A percentile compares a stretch with the other conserved stretches of the same genome.
Conservation (phyloP, 2,329 filamentous ascomycete genomes). For the Curvularia verruculosa region DNA sequence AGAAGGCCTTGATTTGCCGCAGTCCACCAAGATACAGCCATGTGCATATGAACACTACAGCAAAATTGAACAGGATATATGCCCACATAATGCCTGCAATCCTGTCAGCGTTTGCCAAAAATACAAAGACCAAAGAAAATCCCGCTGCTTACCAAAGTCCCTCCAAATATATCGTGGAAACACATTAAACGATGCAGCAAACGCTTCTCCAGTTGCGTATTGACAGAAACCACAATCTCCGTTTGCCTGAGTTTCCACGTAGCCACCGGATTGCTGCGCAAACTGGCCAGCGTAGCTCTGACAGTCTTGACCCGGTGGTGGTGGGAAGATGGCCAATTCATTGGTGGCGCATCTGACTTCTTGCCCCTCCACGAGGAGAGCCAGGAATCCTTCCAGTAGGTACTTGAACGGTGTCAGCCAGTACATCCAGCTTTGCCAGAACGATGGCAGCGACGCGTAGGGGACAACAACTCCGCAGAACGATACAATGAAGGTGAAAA, state of each 20-base stretch:
- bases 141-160: slow-evolving; percentile 65
- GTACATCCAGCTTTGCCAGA: slow-evolving; percentile 64
- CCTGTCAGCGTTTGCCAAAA: slow-evolving; percentile 11
- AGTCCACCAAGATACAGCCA: slow-evolving; percentile 60
- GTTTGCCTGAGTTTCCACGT: slow-evolving; percentile 61
- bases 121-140: background rate
- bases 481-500: slow-evolving; percentile 71
- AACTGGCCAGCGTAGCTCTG: slow-evolving; percentile 63
- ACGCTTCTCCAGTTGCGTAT: slow-evolving; percentile 66
- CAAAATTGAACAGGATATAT: slow-evolving; percentile 70
- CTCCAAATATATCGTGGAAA: slow-evolving; percentile 68
- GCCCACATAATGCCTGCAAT: slow-evolving; percentile 47
- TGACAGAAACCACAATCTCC: slow-evolving; percentile 70
- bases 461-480: slow-evolving; percentile 80
- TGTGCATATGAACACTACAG: slow-evolving; percentile 58
- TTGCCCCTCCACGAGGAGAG: slow-evolving; percentile 60
- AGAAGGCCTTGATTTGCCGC: slow-evolving; percentile 43
- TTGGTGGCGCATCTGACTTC: slow-evolving; percentile 61
- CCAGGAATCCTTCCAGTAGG: slow-evolving; percentile 67
- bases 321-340: slow-evolving; percentile 66
- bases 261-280: slow-evolving; percentile 63
- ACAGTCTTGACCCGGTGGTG: slow-evolving; percentile 66
- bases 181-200: slow-evolving; percentile 63
- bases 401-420: slow-evolving; percentile 71
- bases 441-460: slow-evolving; percentile 64